Conservation (phyloP, 768 basidiomycete species). For the Pleurotus citrinopileatus region DNA sequence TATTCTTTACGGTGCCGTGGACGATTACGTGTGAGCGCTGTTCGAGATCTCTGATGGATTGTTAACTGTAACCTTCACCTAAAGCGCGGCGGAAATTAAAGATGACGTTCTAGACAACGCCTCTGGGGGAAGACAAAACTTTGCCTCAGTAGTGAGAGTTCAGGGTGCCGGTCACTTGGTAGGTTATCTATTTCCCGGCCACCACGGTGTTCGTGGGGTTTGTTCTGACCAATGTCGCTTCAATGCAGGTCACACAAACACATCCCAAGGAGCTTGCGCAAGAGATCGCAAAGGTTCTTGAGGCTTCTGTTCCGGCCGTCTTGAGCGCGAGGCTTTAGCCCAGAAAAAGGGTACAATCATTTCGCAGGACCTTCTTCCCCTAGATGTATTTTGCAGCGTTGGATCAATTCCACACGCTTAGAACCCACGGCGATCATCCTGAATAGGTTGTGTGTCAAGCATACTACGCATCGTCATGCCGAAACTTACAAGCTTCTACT, state of each 20-base stretch:
- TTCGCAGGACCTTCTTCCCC: neutral
- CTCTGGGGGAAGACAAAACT: slow-evolving; percentile 31
- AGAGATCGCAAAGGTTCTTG: neutral
- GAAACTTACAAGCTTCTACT: no score
- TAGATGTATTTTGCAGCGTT: no score
- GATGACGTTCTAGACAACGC: slow-evolving; percentile 31
- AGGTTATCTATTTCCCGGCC: slow-evolving; percentile 11
- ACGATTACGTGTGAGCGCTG: slow-evolving; percentile 38
- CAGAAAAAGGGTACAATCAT: neutral
- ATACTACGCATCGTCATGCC: no score
- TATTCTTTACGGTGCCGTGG: slow-evolving; percentile 42
- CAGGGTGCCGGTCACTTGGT: slow-evolving; percentile 41
- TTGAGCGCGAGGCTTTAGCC: neutral
- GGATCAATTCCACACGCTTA: no score
- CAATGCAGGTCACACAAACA: slow-evolving; percentile 5
- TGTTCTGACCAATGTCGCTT: no score
- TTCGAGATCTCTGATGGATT: neutral
- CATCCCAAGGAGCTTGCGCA: neutral
- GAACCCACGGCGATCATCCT: no score
- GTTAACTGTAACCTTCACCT: neutral
- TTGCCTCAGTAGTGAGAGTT: slow-evolving; percentile 35
- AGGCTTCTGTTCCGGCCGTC: neutral
- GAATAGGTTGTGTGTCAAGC: no score
- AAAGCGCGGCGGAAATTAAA: slow-evolving; percentile 30
- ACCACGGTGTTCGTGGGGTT: neutral